A percentile compares a stretch with the other conserved stretches of the same genome.
phyloP scores from a whole-genome alignment of 139 green algal genomes.

The Zygnema circumcarinatum region DNA sequence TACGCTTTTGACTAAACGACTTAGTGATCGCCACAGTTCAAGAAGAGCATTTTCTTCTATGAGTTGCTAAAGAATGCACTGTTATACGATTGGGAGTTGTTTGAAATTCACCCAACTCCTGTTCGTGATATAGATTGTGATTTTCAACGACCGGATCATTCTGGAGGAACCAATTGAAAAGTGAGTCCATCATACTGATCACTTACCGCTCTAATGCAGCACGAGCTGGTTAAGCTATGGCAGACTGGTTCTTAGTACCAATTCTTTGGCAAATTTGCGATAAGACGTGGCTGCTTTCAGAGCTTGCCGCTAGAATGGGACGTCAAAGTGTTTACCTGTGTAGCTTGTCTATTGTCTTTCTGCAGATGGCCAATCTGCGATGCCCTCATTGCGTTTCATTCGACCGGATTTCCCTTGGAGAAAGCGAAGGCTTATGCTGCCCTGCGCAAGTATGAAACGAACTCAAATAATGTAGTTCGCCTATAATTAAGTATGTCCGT shows the following conservation, averaged over 20 bases:
- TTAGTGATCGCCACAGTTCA: no score
- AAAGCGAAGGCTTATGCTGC: slow-evolving; percentile 83
- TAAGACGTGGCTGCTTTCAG: background rate
- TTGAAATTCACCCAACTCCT: no score
- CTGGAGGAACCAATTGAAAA: slow-evolving; percentile 83
- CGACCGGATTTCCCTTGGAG: slow-evolving; percentile 89
- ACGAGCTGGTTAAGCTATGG: background rate
- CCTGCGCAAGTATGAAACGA: slow-evolving; percentile 64
- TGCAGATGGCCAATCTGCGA: slow-evolving; percentile 85
- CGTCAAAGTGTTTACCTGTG: background rate
- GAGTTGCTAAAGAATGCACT: no score
- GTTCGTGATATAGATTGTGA: slow-evolving; percentile 72
- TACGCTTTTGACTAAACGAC: no score
- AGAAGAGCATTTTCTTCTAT: no score
- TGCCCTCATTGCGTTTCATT: slow-evolving; percentile 92
- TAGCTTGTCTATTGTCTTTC: background rate
- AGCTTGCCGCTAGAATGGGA: background rate
- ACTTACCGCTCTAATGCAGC: background rate
- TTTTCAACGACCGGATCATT: slow-evolving; percentile 92
- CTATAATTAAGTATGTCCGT: no score
- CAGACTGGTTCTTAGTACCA: no score
- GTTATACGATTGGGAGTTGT: no score
- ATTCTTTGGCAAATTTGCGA: no score
- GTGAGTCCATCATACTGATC: slow-evolving; percentile 41
- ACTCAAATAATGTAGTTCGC: no score